Evolutionary conservation across 2,329 filamentous ascomycete species (phyloP).

Genomic region (Chaetomium strumarium): DNA sequence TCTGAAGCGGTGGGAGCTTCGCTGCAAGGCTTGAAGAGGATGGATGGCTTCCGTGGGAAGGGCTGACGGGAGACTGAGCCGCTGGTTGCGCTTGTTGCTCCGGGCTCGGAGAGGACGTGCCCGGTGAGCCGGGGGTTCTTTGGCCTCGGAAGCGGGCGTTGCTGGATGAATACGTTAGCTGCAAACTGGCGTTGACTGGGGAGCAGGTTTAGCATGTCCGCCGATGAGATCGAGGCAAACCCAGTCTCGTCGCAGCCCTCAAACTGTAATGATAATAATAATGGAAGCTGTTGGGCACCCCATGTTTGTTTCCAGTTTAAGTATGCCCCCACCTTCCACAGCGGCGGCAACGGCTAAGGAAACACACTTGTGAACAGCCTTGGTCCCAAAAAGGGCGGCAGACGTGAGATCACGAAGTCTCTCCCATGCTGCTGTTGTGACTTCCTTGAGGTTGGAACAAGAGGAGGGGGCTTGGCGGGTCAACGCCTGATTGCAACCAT

Average conservation of each 20-base stretch:
- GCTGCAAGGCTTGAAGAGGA: conserved; percentile 43
- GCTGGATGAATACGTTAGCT: conserved; percentile 15
- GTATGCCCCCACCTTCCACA: background rate
- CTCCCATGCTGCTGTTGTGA: background rate
- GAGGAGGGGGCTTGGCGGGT: background rate
- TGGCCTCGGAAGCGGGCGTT: conserved; percentile 27
- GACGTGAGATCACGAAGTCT: background rate
- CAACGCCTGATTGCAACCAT: background rate
- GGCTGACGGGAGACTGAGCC: conserved; percentile 27
- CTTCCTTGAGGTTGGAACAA: background rate
- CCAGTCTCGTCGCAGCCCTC: background rate
- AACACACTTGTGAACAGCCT: conserved; percentile 1
- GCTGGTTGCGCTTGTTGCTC: conserved; percentile 20
- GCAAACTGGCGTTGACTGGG: background rate
- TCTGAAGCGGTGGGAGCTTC: conserved; percentile 56
- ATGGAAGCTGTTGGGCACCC: background rate
- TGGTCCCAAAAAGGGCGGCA: background rate
- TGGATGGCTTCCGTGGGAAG: conserved; percentile 45
- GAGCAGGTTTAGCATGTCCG: background rate
- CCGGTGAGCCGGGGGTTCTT: conserved; percentile 24
- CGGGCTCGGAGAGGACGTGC: conserved; percentile 14
- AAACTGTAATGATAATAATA: background rate
- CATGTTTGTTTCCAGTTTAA: background rate
- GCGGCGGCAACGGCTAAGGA: background rate
- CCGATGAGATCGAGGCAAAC: background rate